These are phyloP conservation scores for Pestalotiopsis sp. DNA, from an alignment of 2,329 filamentous ascomycete genomes.

Conservation along the genomic window DNA sequence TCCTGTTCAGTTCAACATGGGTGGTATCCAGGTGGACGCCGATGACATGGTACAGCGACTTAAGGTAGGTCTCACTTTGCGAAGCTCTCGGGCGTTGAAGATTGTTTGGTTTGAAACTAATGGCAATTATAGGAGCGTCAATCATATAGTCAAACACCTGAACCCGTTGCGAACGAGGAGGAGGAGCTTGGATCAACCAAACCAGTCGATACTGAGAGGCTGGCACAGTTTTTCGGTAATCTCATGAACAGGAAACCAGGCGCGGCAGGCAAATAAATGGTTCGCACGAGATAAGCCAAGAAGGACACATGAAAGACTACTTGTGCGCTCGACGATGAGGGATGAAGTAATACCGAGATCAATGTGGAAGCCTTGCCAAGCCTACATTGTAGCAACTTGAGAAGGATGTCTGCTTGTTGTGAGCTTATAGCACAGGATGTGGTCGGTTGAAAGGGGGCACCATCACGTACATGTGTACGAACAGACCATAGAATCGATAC, in stretches of 20 bases:
- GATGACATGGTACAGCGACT: constrained; percentile 89
- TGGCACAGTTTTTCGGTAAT: constrained; percentile 62
- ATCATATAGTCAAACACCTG: constrained; percentile 50
- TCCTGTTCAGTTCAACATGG: constrained; percentile 97
- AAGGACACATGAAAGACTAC: not conserved
- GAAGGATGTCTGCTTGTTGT: not conserved
- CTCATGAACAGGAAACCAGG: constrained; percentile 58
- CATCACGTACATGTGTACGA: not conserved
- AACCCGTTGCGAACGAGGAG: constrained; percentile 41
- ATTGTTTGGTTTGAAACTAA: constrained; percentile 24
- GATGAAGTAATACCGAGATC: not conserved
- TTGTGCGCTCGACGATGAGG: not conserved
- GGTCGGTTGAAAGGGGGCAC: not conserved
- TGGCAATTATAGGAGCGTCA: constrained; percentile 54
- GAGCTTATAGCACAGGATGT: not conserved
- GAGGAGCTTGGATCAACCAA: constrained; percentile 41
- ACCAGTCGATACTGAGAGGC: constrained; percentile 54
- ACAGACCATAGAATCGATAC: constrained; percentile 16
- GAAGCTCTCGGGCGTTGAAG: not conserved
- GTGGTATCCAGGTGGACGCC: constrained; percentile 93
- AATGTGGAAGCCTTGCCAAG: not conserved
- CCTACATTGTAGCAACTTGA: not conserved
- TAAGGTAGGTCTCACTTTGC: constrained; percentile 61
- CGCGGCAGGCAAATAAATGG: constrained; percentile 24
- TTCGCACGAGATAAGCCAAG: not conserved